Conservation (phyloP, 2,329 filamentous ascomycete genomes). For the Venturia oleaginea region DNA sequence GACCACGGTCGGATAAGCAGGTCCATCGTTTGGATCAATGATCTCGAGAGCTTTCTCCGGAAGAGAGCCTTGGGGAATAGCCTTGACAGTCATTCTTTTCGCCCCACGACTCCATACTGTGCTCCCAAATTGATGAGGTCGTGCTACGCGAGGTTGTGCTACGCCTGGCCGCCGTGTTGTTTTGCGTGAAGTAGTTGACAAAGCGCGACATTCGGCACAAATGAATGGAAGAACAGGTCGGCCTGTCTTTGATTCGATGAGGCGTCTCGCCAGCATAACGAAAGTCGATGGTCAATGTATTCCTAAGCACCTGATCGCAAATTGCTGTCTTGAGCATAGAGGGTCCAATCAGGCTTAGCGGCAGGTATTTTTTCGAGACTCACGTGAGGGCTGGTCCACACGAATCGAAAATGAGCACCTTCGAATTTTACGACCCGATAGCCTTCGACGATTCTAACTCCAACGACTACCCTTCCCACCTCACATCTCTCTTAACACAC, state of each 20-base stretch:
- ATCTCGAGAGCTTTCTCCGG: conserved; percentile 26
- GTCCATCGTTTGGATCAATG: conserved; percentile 37
- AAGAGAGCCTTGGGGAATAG: conserved; percentile 12
- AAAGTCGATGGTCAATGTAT: background rate
- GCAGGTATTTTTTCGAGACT: background rate
- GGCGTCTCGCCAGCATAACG: background rate
- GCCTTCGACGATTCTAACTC: background rate
- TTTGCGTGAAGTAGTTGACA: background rate
- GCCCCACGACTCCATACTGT: conserved; percentile 25
- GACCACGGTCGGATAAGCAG: conserved; percentile 76
- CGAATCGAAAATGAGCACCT: background rate
- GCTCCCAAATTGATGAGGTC: conserved; percentile 5
- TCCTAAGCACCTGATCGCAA: background rate
- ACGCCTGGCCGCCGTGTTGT: background rate
- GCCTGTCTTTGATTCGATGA: background rate
- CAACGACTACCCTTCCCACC: background rate
- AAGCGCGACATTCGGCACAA: background rate
- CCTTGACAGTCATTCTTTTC: conserved; percentile 27
- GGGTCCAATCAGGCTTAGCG: background rate
- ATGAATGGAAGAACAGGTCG: background rate
- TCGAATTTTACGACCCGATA: background rate
- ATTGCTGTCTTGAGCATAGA: background rate
- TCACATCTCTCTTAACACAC: conserved; percentile 19
- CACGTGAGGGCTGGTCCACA: background rate
- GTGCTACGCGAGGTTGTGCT: background rate